Evolutionary conservation across 345 rosid species (phyloP).

Genomic region (Eucalyptus globulus): DNA sequence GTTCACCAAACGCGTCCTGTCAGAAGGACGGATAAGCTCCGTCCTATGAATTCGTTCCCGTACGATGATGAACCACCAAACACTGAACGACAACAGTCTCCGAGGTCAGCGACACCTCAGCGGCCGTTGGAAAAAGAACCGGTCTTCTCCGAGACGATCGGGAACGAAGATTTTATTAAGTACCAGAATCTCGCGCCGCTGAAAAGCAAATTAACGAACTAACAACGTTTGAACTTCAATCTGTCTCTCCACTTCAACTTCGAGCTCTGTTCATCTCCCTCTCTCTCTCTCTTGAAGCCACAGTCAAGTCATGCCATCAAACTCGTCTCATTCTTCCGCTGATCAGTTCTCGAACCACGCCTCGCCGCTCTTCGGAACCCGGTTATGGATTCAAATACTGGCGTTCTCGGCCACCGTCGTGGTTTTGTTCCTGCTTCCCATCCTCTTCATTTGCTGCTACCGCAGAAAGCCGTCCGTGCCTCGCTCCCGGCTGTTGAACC

Average conservation of each 20-base stretch:
- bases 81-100: neutral
- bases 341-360: constrained; percentile 21
- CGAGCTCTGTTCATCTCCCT: neutral
- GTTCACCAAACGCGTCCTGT: neutral
- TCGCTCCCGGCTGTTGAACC: constrained; percentile 12
- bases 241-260: neutral
- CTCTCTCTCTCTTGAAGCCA: neutral
- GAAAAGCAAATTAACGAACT: neutral
- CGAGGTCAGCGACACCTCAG: neutral
- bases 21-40: neutral
- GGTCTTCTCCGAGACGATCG: neutral
- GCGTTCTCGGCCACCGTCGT: constrained; percentile 4
- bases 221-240: neutral
- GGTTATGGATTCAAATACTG: constrained; percentile 37
- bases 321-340: neutral
- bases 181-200: neutral
- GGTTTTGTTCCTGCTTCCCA: constrained; percentile 1
- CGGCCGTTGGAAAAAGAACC: neutral
- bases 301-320: neutral
- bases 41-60: neutral
- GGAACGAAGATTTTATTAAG: neutral
- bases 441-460: constrained; percentile 10
- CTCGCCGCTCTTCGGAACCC: constrained; percentile 32
- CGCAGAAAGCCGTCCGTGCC: constrained; percentile 12
- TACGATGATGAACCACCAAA: neutral